Base-by-base conservation (phyloP, 495 filamentous ascomycete species). In the Penicillium riverlandense region DNA sequence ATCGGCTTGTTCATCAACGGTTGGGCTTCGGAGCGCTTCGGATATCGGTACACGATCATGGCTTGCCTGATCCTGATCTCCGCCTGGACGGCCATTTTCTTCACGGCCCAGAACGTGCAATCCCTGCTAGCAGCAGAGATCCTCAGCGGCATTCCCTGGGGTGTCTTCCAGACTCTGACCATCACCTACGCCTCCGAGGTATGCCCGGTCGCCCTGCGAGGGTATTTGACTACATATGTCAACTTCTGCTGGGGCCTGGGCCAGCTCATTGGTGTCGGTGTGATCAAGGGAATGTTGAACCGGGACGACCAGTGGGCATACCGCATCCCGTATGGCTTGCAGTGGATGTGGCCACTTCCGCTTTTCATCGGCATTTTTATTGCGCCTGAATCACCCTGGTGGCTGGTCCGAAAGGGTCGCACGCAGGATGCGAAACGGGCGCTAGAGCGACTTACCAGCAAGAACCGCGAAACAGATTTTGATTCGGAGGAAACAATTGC, bases 291-390 rank as follows among this genome's bases (percentile, higher is more conserved):
- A 22, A 79, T 86, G 74, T 54, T 83, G 38, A 60, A 67, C 37
- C 67, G 78, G 9, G 37, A 64, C 2, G 78, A 81, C 40, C 55
- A 84, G 53, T 85, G 82, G 82, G 73, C 79, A 2, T 86, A 85
- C 58, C 71, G 80, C 10, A 79, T 82, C 45, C 81, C 82, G 0
- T 89, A 86, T 48, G 80, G 79, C 4, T 57, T 89, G 7, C 87
- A 92, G 63, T 92, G 87, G 86, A 84, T 92, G 75, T 92, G 85
- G 84, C 85, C 86, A 0, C 55, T 84, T 5, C 86, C 86, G 3
- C 70, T 92, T 6, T 76, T 85, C 43, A 69, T 88, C 46, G 84
- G 81, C 16, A 81, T 88, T 44, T 71, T 67, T 39, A 75, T 86
- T 15, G 84, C 84, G 0, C 87, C 87, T 4, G 87, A 92, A 60